Base-by-base conservation (phyloP, 2,329 filamentous ascomycete species). In the Talaromyces sp. region DNA sequence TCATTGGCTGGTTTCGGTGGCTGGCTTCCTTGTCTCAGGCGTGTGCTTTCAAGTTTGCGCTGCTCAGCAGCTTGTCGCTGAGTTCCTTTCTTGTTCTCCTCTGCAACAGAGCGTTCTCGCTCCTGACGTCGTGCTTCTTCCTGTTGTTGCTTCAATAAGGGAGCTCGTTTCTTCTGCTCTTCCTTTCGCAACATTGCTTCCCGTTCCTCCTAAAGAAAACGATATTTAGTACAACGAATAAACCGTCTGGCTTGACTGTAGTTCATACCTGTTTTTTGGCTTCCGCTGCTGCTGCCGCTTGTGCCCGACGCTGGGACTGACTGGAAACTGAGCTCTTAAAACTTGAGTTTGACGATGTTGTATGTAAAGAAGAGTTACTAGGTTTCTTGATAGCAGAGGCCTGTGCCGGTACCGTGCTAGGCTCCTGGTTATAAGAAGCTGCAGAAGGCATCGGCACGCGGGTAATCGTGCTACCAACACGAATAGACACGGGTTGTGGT, bases 131-230 rank as follows among this genome's bases (percentile, higher is more conserved):
- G 85, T 15, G 77, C 76, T 63, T 90, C 61, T 55, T 83, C 80
- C 56, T 83, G 83, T 45, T 68, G 70, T 56, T 72, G 68, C 25
- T 59, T 59, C 53, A 62, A 63, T 28, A 78, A 74, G 37, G 83
- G 84, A 50, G 84, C 83, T 60, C 88, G 82, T 75, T 91, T 91
- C 73, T 95, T 96, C 37, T 88, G 86, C 19, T 95, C 89, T 8
- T 87, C 86, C 67, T 90, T 93, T 52, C 87, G 84, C 21, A 51
- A 31, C 66, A 91, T 86, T 13, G 85, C 84, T 63, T 91, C 89
- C 50, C 86, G 84, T 69, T 95, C 90, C 65, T 96, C 91, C 69
- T 84, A 61, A 5, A 58, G 51, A 13, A 25, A 39, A 33, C 5
- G 3, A 41, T 11, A 25, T 19, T 48, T 28, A 48, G 45, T 33